Evolutionary conservation across 176 grass and related monocot genomes (phyloP).

Genomic region (Chloris gayana): DNA sequence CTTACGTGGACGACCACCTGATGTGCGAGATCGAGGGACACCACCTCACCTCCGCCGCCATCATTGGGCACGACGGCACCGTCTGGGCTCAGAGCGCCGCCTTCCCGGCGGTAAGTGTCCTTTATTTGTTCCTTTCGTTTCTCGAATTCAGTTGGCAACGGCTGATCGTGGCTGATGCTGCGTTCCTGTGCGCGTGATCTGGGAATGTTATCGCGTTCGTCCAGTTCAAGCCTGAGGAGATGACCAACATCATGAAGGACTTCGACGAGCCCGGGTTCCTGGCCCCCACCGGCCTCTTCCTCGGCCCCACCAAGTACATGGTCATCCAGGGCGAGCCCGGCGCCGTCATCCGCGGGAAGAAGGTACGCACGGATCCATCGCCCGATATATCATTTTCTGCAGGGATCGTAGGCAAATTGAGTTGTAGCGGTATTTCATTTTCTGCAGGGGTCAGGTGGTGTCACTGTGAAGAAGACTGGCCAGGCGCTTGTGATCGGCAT

Average conservation of each 20-base stretch:
- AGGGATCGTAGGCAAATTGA: background rate
- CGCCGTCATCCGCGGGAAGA: constrained; percentile 88
- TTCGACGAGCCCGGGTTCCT: constrained; percentile 89
- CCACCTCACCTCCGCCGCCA: constrained; percentile 73
- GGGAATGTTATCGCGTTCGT: background rate
- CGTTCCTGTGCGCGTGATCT: background rate
- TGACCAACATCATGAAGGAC: constrained; percentile 74
- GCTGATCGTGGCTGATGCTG: background rate
- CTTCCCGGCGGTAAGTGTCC: constrained; percentile 51
- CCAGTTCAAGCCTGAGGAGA: constrained; percentile 75
- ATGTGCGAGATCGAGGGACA: constrained; percentile 82
- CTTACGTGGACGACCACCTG: constrained; percentile 85
- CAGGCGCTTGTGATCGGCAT: constrained; percentile 82
- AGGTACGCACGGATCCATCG: constrained; percentile 40
- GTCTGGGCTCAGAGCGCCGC: constrained; percentile 68
- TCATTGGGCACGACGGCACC: constrained; percentile 72
- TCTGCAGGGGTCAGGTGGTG: constrained; percentile 70
- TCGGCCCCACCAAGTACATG: constrained; percentile 76
- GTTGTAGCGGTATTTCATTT: background rate
- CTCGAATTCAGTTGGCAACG: background rate
- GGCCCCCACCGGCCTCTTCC: constrained; percentile 70
- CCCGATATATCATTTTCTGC: background rate
- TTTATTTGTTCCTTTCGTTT: background rate
- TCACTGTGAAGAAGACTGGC: constrained; percentile 87
- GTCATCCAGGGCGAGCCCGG: constrained; percentile 93